Conservation (phyloP, 495 filamentous ascomycete genomes). For the Penicillium riverlandense region DNA sequence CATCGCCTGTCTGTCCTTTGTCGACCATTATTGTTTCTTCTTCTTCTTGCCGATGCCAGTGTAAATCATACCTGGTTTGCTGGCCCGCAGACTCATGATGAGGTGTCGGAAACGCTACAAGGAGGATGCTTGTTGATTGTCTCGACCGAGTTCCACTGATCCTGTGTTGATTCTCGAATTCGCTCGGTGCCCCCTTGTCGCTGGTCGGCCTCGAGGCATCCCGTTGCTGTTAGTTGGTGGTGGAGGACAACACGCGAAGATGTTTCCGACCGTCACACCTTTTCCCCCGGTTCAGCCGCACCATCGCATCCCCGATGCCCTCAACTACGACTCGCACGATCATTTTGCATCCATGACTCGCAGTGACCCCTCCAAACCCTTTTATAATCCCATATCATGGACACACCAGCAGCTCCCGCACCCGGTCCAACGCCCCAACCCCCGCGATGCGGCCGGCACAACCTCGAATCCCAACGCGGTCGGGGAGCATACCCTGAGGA, state of each 20-base stretch:
- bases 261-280: slow-evolving; percentile 40
- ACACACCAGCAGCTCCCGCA: slow-evolving; percentile 37
- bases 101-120: slow-evolving; percentile 46
- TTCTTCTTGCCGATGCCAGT: not conserved
- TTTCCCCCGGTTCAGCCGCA: slow-evolving; percentile 41
- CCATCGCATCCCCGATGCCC: slow-evolving; percentile 31
- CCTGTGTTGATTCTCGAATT: slow-evolving; percentile 16
- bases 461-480: slow-evolving; percentile 16
- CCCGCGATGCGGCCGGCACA: slow-evolving; percentile 17
- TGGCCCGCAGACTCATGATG: slow-evolving; percentile 34
- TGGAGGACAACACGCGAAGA: slow-evolving; percentile 18
- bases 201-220: slow-evolving; percentile 2
- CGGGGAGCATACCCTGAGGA: slow-evolving; percentile 72
- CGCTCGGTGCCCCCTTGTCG: slow-evolving; percentile 8
- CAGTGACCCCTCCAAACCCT: slow-evolving; percentile 19
- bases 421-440: slow-evolving; percentile 33
- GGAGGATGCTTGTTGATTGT: slow-evolving; percentile 38
- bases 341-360: slow-evolving; percentile 12
- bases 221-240: not conserved
- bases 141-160: slow-evolving; percentile 13
- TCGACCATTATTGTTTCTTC: not conserved
- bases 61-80: not conserved
- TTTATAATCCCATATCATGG: slow-evolving; percentile 22
- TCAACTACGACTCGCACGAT: slow-evolving; percentile 27
- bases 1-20: too few species aligned